phyloP scores from a whole-genome alignment of 2,329 filamentous ascomycete genomes.

The Neodidymelliopsis sp. region DNA sequence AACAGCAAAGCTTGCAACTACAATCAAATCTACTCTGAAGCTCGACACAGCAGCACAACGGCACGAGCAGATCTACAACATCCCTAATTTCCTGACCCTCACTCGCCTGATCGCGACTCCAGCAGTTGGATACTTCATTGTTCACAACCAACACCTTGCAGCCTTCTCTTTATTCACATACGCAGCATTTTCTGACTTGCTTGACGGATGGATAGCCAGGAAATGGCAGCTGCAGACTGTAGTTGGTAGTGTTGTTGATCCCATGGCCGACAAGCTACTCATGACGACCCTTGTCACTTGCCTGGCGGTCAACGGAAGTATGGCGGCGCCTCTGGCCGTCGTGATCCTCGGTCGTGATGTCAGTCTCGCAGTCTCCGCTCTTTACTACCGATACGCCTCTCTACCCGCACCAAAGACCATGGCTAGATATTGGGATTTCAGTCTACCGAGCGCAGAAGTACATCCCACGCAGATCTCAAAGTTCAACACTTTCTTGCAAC shows the following conservation, averaged over 20 bases:
- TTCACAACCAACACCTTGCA: constrained; percentile 80
- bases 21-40: constrained; percentile 38
- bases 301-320: constrained; percentile 79
- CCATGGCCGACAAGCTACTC: constrained; percentile 94
- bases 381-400: constrained; percentile 96
- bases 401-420: constrained; percentile 94
- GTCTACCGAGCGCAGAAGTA: constrained; percentile 84
- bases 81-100: constrained; percentile 93
- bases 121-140: constrained; percentile 84
- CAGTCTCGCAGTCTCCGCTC: constrained; percentile 80
- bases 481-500: constrained; percentile 89
- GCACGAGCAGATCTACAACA: constrained; percentile 88
- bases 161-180: constrained; percentile 90
- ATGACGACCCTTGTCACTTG: constrained; percentile 94
- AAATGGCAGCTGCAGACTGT: constrained; percentile 89
- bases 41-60: constrained; percentile 26
- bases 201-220: constrained; percentile 94
- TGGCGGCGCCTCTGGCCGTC: constrained; percentile 86
- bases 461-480: constrained; percentile 85
- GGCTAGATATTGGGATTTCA: constrained; percentile 95
- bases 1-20: constrained; percentile 33
- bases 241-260: constrained; percentile 85
- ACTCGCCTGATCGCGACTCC: constrained; percentile 85
- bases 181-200: constrained; percentile 86
- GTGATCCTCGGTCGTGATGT: constrained; percentile 91